Conservation (phyloP, 768 basidiomycete genomes). For the Crucibulum laeve region DNA sequence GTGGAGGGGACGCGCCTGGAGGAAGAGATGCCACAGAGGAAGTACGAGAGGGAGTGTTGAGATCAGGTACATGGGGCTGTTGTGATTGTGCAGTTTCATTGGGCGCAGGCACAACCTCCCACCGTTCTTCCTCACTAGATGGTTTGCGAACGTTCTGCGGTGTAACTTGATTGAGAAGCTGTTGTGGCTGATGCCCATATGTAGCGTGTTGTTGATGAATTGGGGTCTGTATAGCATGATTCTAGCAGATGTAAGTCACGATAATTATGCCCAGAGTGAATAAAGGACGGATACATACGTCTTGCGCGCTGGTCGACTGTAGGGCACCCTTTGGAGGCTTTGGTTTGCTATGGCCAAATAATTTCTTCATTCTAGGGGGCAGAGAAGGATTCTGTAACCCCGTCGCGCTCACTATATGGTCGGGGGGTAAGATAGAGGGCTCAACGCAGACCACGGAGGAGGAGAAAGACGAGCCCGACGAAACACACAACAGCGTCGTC, state of each 20-base stretch:
- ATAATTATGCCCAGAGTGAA: no score
- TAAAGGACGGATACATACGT: not conserved
- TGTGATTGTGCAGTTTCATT: slow-evolving; percentile 20
- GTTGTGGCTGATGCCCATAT: slow-evolving; percentile 18
- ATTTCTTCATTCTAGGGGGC: slow-evolving; percentile 46
- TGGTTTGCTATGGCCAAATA: slow-evolving; percentile 50
- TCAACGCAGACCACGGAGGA: no score
- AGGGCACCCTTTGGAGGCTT: slow-evolving; percentile 25
- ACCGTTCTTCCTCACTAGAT: slow-evolving; percentile 35
- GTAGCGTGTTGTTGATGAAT: slow-evolving; percentile 34
- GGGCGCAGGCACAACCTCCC: slow-evolving; percentile 35
- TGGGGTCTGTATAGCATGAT: slow-evolving; percentile 22
- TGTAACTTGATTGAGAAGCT: slow-evolving; percentile 5
- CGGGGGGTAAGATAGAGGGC: no score
- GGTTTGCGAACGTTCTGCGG: slow-evolving; percentile 12
- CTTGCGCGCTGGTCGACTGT: not conserved
- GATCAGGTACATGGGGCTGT: slow-evolving; percentile 19
- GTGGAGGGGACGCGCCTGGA: slow-evolving; percentile 36
- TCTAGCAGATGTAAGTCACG: slow-evolving; percentile 16
- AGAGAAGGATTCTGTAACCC: not conserved
- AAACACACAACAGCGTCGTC: no score
- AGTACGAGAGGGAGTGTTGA: slow-evolving; percentile 38
- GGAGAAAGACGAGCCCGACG: no score
- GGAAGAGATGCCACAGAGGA: slow-evolving; percentile 49
- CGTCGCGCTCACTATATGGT: no score